These are phyloP conservation scores for Leccinum arenicola DNA, from an alignment of 768 basidiomycete genomes.

Conservation along the genomic window DNA sequence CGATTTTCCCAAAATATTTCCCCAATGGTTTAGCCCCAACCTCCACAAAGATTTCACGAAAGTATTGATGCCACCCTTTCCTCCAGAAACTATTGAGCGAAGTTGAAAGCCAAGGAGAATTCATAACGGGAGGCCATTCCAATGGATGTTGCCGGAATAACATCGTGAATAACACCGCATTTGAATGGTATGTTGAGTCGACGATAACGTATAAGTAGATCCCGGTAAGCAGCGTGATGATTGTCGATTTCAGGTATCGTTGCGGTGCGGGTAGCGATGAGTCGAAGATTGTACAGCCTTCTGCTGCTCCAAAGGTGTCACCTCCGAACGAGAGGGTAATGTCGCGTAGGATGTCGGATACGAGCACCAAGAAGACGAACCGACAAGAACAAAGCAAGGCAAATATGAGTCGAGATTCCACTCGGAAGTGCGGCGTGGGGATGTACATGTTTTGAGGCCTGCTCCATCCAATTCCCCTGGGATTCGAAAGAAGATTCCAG, in stretches of 20 bases:
- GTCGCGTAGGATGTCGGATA: slow-evolving; percentile 2
- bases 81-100: slow-evolving; percentile 66
- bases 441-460: slow-evolving; percentile 12
- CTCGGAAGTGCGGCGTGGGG: slow-evolving; percentile 11
- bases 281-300: slow-evolving; percentile 39
- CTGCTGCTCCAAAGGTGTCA: slow-evolving; percentile 33
- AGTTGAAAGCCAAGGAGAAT: slow-evolving; percentile 52
- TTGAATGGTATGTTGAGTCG: slow-evolving; percentile 39
- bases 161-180: slow-evolving; percentile 42
- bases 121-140: slow-evolving; percentile 65
- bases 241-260: slow-evolving; percentile 41
- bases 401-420: slow-evolving; percentile 22
- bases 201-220: slow-evolving; percentile 44
- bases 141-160: slow-evolving; percentile 47
- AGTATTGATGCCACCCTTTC: slow-evolving; percentile 65
- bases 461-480: slow-evolving; percentile 30
- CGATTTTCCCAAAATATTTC: slow-evolving; percentile 44
- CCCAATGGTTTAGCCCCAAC: slow-evolving; percentile 47
- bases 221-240: slow-evolving; percentile 44
- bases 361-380: neutral
- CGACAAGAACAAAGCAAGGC: slow-evolving; percentile 16
- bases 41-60: slow-evolving; percentile 54
- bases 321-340: slow-evolving; percentile 33
- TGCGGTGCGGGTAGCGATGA: slow-evolving; percentile 29
- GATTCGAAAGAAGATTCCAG: slow-evolving; percentile 23